Evolutionary conservation across 352 stramenopile species (phyloP).

Genomic region (Pythium guiyangense): DNA sequence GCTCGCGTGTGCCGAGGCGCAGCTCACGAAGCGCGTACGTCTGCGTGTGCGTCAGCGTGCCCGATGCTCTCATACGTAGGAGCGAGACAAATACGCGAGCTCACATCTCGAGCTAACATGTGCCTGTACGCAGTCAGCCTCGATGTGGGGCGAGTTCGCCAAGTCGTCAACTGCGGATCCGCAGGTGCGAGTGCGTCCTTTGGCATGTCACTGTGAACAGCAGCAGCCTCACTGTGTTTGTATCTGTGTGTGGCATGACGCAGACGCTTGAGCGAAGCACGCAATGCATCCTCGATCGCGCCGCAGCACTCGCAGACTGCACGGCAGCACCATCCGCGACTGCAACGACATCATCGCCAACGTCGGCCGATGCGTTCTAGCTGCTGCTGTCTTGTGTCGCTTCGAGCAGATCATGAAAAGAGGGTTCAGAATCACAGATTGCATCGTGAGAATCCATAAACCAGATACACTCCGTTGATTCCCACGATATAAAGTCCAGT

Average conservation of each 20-base stretch:
- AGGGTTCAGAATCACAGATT: no score
- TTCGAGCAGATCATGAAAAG: neutral
- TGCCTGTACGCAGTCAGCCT: slow-evolving; percentile 17
- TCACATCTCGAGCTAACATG: no score
- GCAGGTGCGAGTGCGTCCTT: slow-evolving; percentile 15
- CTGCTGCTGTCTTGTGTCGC: no score
- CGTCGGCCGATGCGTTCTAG: neutral
- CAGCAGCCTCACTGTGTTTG: neutral
- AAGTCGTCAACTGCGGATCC: slow-evolving; percentile 31
- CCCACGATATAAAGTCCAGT: no score
- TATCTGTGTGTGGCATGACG: neutral
- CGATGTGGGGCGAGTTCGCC: slow-evolving; percentile 48
- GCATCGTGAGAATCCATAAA: no score
- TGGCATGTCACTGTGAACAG: neutral
- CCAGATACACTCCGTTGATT: no score
- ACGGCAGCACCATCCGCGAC: neutral
- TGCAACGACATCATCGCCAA: no score
- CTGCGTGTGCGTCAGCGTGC: neutral
- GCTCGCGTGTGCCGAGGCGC: slow-evolving; percentile 52
- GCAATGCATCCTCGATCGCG: slow-evolving; percentile 32
- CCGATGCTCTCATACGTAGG: no score
- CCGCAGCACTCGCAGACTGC: slow-evolving; percentile 5
- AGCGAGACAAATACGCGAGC: no score
- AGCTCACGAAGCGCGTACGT: slow-evolving; percentile 47
- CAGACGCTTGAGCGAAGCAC: slow-evolving; percentile 35